A percentile compares a stretch with the other conserved stretches of the same genome.
These are phyloP conservation scores for Zostera marina DNA, from an alignment of 116 monocot genomes.

Conservation along the genomic window DNA sequence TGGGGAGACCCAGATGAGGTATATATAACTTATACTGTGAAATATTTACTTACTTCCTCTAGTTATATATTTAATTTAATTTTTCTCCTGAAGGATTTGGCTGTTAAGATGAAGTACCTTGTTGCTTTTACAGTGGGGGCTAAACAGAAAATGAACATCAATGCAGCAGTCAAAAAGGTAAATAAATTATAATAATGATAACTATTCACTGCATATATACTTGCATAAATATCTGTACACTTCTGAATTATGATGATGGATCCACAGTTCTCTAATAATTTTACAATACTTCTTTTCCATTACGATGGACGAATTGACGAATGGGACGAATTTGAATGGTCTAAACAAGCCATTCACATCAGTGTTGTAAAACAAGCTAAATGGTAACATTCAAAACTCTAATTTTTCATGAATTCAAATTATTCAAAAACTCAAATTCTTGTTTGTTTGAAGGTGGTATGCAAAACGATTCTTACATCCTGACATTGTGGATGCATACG, in stretches of 20 bases:
- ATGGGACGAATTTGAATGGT: slow-evolving; percentile 68
- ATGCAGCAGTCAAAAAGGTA: not conserved
- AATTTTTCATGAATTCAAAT: not conserved
- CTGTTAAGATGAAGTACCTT: slow-evolving; percentile 23
- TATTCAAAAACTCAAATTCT: not conserved
- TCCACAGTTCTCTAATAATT: slow-evolving; percentile 41
- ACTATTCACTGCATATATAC: not conserved
- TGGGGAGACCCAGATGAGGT: slow-evolving; percentile 43
- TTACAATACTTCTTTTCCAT: slow-evolving; percentile 51
- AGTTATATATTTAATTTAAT: not conserved
- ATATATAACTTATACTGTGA: not conserved
- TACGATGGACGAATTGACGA: slow-evolving; percentile 50
- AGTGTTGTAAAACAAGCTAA: slow-evolving; percentile 49
- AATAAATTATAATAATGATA: not conserved
- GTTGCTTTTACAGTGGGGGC: slow-evolving; percentile 29
- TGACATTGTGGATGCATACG: slow-evolving; percentile 47
- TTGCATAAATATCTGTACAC: not conserved
- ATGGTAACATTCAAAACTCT: slow-evolving; percentile 18
- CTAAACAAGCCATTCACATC: slow-evolving; percentile 47
- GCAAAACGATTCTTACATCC: slow-evolving; percentile 59
- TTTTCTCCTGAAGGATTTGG: slow-evolving; percentile 15
- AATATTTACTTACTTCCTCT: not conserved
- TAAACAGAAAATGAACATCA: slow-evolving; percentile 10
- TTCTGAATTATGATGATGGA: not conserved
- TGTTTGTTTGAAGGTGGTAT: slow-evolving; percentile 45